Base-by-base conservation (phyloP, 768 basidiomycete species). In the Leucosporidium creatinivorum region DNA sequence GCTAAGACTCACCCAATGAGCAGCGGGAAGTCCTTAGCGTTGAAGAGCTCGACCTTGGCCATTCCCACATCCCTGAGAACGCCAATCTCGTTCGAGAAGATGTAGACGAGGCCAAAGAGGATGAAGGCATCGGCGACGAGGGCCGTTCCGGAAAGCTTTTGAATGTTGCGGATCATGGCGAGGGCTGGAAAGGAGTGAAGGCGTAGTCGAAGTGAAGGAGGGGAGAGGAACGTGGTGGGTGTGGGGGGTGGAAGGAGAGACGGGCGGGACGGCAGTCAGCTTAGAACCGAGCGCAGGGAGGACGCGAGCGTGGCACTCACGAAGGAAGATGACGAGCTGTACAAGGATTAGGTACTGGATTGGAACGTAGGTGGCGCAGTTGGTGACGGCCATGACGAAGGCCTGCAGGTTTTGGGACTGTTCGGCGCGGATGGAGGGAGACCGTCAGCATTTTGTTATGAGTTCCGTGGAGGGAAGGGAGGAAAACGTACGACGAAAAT, bases 121-220 rank as follows among this genome's bases (percentile, higher is more conserved):
- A 99, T 98, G 81, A 98, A 98, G 2, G 81, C 92, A 77, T 99
- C 96, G 2, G 96, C 96, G 33, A 96, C 77, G 60, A 99, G 85
- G 4, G 92, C 94, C 0, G 93, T 89, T 2, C 87, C 86, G 73
- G 90, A 92, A 47, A 99, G 84, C 79, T 93, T 96, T 33, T 93
- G 89, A n/a, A 99, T 83, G 79, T 96, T 91, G 36, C 96, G 85
- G 63, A 98, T 83, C 69, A 99, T 86, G 6, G 86, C 89, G 61
- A 96, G 80, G 0, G 96, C 73, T 73, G 33, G 33, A 33, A 33
- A 33, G 33, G 10, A 10, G 33, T 4, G 33, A 10, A 50, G 6
- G 30, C 19, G n/a, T 6, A 21, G 48, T 21, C n/a, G 17, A 18
- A 36, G 9, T 21, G 39, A 57, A 33, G 4, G 21, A n/a, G 39